phyloP scores from a whole-genome alignment of 2,329 filamentous ascomycete genomes.

The Microcyclospora tardicrescens region DNA sequence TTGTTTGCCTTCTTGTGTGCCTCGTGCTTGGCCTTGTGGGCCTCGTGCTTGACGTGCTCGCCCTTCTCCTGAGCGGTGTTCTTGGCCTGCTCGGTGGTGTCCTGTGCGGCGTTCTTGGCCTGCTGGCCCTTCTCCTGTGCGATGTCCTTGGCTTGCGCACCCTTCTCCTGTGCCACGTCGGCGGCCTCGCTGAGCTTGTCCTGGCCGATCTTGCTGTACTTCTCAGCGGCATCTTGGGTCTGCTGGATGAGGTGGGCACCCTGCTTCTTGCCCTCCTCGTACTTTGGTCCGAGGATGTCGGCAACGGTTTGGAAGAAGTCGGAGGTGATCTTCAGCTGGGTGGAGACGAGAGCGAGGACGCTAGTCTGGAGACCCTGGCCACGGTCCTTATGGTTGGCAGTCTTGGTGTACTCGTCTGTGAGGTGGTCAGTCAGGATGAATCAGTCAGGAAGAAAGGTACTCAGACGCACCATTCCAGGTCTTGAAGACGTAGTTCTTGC shows the following conservation, averaged over 20 bases:
- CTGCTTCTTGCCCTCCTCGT: conserved; percentile 24
- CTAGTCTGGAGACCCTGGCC: conserved; percentile 16
- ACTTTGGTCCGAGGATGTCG: conserved; percentile 21
- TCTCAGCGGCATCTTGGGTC: conserved; percentile 15
- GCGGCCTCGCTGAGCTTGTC: conserved; percentile 15
- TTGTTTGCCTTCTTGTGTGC: conserved; percentile 2
- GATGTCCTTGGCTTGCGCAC: conserved; percentile 14
- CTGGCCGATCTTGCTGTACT: conserved; percentile 14
- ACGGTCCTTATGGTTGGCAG: conserved; percentile 20
- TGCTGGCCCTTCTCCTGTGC: conserved; percentile 16
- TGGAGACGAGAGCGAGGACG: conserved; percentile 22
- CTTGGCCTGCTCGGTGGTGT: conserved; percentile 8
- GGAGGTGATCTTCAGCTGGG: conserved; percentile 21
- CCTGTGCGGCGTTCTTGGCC: conserved; percentile 15
- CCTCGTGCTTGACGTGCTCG: not conserved
- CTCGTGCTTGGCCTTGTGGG: conserved; percentile 4
- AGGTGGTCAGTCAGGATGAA: conserved; percentile 4
- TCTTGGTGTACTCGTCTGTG: conserved; percentile 26
- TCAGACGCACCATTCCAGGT: conserved; percentile 20
- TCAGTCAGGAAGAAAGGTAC: not conserved
- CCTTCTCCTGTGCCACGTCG: conserved; percentile 17
- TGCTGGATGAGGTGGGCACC: conserved; percentile 15
- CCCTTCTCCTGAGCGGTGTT: conserved; percentile 11
- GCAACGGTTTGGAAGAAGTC: conserved; percentile 21
- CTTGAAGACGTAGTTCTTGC: conserved; percentile 17